Evolutionary conservation across 345 rosid genomes (phyloP).

Genomic region (Salix suchowensis): DNA sequence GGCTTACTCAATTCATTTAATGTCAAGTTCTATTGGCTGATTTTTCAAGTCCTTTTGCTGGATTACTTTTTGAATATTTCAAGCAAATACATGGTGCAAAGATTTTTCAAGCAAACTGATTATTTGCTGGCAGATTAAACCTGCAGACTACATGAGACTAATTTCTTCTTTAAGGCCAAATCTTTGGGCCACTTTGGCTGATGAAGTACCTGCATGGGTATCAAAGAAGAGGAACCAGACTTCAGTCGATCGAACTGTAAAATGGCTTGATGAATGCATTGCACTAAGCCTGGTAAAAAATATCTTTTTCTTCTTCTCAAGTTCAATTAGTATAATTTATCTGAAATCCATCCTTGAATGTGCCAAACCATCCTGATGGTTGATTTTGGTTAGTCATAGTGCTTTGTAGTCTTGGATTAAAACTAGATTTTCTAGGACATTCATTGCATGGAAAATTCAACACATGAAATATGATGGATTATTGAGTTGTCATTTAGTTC

Average conservation of each 20-base stretch:
- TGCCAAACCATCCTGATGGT: neutral
- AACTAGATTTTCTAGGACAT: neutral
- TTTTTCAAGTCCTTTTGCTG: neutral
- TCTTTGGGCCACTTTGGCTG: constrained; percentile 64
- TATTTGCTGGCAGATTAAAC: constrained; percentile 46
- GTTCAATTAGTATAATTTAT: neutral
- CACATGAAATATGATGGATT: too few relatives aligned
- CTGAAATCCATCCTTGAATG: neutral
- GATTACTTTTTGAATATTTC: neutral
- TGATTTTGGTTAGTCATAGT: neutral
- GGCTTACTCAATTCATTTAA: neutral
- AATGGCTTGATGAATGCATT: constrained; percentile 77
- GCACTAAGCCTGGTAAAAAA: constrained; percentile 40
- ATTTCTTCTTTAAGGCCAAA: constrained; percentile 61
- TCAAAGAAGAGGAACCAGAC: constrained; percentile 51
- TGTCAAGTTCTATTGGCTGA: neutral
- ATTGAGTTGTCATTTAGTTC: too few relatives aligned
- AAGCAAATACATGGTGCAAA: too few relatives aligned
- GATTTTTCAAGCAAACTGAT: neutral
- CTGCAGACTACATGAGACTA: constrained; percentile 54
- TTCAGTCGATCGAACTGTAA: constrained; percentile 65
- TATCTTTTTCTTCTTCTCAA: neutral
- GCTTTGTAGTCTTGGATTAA: neutral
- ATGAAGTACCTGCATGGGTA: constrained; percentile 75
- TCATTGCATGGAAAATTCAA: neutral